These are phyloP conservation scores for barrel medic (Medicago truncatula) DNA, from an alignment of 306 rosid species.

Conservation along the genomic window DNA sequence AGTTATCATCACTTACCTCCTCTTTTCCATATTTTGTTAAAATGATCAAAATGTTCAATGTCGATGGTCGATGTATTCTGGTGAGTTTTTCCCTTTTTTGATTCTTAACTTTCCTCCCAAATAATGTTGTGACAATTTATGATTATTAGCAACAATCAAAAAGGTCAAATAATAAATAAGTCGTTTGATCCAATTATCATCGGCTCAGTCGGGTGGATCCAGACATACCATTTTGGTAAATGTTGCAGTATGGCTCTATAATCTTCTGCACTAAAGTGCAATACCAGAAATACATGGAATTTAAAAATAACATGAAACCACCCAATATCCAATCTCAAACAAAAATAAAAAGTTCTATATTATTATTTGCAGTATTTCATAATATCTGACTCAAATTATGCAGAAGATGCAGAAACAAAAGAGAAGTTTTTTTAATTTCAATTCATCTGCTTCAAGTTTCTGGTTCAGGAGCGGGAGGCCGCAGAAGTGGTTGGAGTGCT, in stretches of 20 bases:
- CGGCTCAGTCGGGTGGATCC: constrained; percentile 15
- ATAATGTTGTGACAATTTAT: background rate
- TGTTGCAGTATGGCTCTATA: constrained; percentile 42
- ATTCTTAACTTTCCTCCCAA: constrained; percentile 24
- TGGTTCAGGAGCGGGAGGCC: constrained; percentile 62
- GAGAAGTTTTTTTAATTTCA: constrained; percentile 26
- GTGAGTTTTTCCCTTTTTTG: constrained; percentile 59
- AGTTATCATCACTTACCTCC: constrained; percentile 63
- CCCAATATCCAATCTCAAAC: constrained; percentile 60
- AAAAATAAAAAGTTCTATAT: constrained; percentile 39
- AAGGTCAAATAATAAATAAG: background rate
- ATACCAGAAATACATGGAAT: constrained; percentile 42
- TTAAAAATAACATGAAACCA: constrained; percentile 42
- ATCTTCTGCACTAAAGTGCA: constrained; percentile 43
- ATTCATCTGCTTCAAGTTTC: constrained; percentile 59
- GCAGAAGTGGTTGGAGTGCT: constrained; percentile 95
- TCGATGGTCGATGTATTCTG: constrained; percentile 85
- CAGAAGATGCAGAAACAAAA: constrained; percentile 52
- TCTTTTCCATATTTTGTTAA: constrained; percentile 74
- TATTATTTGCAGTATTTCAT: constrained; percentile 46
- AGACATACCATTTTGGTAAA: background rate
- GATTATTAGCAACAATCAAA: background rate
- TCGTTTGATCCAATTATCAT: constrained; percentile 40
- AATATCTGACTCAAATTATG: constrained; percentile 56
- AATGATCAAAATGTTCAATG: constrained; percentile 90